Conservation (phyloP, 1,139 yeast species). For the Yamadazyma triangularis region DNA sequence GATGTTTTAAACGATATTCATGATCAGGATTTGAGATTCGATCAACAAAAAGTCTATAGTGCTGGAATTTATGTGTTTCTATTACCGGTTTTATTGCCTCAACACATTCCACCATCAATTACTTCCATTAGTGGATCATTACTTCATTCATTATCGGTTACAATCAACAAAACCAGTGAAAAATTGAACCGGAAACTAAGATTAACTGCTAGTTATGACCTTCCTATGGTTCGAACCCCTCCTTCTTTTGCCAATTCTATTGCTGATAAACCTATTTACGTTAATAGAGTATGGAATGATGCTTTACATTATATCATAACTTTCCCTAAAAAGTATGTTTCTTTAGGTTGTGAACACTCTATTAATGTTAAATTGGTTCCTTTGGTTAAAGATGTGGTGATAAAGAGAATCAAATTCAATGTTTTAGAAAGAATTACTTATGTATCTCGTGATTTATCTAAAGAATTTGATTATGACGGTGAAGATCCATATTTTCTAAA, state of each 20-base stretch:
- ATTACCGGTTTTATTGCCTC: constrained; percentile 66
- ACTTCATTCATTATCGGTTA: constrained; percentile 29
- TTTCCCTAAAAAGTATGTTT: constrained; percentile 69
- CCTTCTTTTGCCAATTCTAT: constrained; percentile 73
- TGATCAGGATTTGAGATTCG: constrained; percentile 4
- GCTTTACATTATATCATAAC: constrained; percentile 73
- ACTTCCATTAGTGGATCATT: constrained; percentile 51
- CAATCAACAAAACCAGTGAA: constrained; percentile 30
- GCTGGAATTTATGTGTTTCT: constrained; percentile 82
- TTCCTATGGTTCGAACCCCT: constrained; percentile 70
- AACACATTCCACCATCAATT: constrained; percentile 68
- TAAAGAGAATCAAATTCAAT: constrained; percentile 71
- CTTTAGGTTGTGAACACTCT: constrained; percentile 62
- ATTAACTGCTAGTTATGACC: constrained; percentile 25
- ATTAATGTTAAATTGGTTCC: constrained; percentile 71
- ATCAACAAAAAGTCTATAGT: constrained; percentile 25
- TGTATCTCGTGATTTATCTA: constrained; percentile 49
- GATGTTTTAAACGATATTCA: constrained; percentile 4
- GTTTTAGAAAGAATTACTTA: constrained; percentile 70
- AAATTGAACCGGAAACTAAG: constrained; percentile 32
- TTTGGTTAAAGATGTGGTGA: constrained; percentile 57
- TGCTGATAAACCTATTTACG: constrained; percentile 76
- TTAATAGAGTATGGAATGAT: constrained; percentile 80
- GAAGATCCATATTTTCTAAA: constrained; percentile 36
- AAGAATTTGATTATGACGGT: constrained; percentile 55